These are phyloP conservation scores for Colletotrichum sojae DNA, from an alignment of 2,329 filamentous ascomycete genomes.

Conservation along the genomic window DNA sequence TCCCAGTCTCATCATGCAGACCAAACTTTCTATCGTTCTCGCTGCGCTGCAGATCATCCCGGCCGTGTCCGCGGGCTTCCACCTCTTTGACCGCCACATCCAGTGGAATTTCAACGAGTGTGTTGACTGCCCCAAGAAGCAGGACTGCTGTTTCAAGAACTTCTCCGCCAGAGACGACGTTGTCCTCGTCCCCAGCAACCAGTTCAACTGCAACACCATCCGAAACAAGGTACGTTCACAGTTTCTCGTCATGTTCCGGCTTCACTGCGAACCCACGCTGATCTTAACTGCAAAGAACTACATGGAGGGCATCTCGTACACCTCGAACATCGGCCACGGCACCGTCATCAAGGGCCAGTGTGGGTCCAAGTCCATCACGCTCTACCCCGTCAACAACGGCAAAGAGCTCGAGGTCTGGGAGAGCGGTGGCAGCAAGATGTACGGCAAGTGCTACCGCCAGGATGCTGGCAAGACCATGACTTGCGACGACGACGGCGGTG, in stretches of 20 bases:
- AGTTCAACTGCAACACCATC: slow-evolving; percentile 16
- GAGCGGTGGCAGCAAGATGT: slow-evolving; percentile 10
- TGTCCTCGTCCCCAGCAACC: slow-evolving; percentile 2
- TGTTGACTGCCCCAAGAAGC: neutral
- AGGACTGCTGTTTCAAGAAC: neutral
- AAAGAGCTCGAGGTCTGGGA: slow-evolving; percentile 12
- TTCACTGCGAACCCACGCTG: no score
- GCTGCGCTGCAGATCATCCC: slow-evolving; percentile 12
- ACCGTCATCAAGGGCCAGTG: slow-evolving; percentile 15
- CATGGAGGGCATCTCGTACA: neutral
- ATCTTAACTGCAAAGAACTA: neutral
- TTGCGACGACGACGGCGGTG: slow-evolving; percentile 7
- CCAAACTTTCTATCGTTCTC: neutral
- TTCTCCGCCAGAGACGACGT: slow-evolving; percentile 5
- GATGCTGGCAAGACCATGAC: slow-evolving; percentile 2
- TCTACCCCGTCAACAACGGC: slow-evolving; percentile 16
- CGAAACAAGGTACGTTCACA: slow-evolving; percentile 1
- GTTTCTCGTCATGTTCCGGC: no score
- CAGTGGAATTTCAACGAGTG: neutral
- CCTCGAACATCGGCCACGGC: neutral
- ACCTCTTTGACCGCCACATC: slow-evolving; percentile 12
- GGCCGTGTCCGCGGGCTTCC: slow-evolving; percentile 2
- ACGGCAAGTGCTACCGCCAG: slow-evolving; percentile 15
- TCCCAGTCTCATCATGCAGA: neutral
- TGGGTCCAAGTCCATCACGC: slow-evolving; percentile 8